Base-by-base conservation (phyloP, 495 filamentous ascomycete genomes). In the Xylaria castorea region DNA sequence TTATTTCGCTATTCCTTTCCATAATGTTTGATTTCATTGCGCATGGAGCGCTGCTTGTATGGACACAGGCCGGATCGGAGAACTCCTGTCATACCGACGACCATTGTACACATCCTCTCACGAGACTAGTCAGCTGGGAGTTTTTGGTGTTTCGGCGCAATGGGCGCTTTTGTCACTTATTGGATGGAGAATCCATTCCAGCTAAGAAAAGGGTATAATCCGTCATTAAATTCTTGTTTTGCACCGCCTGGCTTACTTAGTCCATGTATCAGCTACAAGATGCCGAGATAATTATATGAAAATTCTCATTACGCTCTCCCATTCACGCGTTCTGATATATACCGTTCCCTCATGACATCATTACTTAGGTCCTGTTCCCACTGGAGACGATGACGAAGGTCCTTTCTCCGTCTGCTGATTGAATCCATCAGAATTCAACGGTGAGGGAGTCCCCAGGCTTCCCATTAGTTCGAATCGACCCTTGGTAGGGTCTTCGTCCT, bases 381-480 rank as follows among this genome's bases (percentile, higher is more conserved):
- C 14, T 30, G 27, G 53, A 18, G 53, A 57, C 34, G 50, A 25
- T 22, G 34, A 30, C 34, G 27, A 22, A 30, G 27, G 32, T 25
- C 57, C 42, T 40, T 63, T 63, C 2, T 51, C 42, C 20, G 30
- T 53, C 30, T 8, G 44, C 3, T 40, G 42, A 12, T 14, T n/a
- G 5, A 14, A 16, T 18, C 34, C 60, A 36, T 71, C 50, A 18
- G 50, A 38, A 11, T 66, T 51, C 53, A 64, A 38, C 18, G 50
- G 53, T 27, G 50, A 66, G 2, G 70, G 62, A 14, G 46, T 67
- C 5, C 51, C 70, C 51, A 22, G 40, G 40, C 51, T 71, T 46
- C 70, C 70, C 70, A 66, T 58, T 20, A 72, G 63, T 50, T 72
- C 70, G 42, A 60, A 72, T 1, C 1, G 38, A n/a, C 51, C 63